Percentiles rank a stretch among this genome's conserved stretches.
Conservation (phyloP, 257 asterid species). For the Ophiorrhiza pumila region DNA sequence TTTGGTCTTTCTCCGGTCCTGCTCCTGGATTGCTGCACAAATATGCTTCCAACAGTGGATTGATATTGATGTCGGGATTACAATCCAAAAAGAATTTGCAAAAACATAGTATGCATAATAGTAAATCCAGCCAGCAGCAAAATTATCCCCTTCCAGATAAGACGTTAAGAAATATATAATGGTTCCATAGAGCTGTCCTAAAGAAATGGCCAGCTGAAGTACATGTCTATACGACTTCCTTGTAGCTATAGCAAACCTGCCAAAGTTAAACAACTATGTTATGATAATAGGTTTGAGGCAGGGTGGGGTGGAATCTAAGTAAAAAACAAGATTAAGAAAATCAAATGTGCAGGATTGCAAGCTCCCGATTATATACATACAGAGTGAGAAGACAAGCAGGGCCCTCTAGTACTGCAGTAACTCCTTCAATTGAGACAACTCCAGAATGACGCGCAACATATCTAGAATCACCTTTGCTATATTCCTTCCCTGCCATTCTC, state of each 20-base stretch:
- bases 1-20: slow-evolving; percentile 60
- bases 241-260: slow-evolving; percentile 83
- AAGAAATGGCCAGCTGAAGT: slow-evolving; percentile 75
- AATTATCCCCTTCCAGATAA: slow-evolving; percentile 77
- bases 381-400: slow-evolving; percentile 75
- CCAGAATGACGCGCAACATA: slow-evolving; percentile 72
- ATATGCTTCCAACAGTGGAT: slow-evolving; percentile 77
- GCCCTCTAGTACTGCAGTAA: slow-evolving; percentile 74
- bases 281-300: background rate
- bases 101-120: slow-evolving; percentile 61
- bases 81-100: slow-evolving; percentile 78
- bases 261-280: slow-evolving; percentile 2
- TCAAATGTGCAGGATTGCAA: background rate
- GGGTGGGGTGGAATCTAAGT: background rate
- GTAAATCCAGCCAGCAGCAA: slow-evolving; percentile 50
- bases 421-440: slow-evolving; percentile 72
- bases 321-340: background rate
- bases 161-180: slow-evolving; percentile 65
- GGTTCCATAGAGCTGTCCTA: slow-evolving; percentile 92
- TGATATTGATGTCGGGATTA: slow-evolving; percentile 59
- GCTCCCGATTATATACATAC: slow-evolving; percentile 38
- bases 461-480: slow-evolving; percentile 95
- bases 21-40: slow-evolving; percentile 49
- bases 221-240: slow-evolving; percentile 61
- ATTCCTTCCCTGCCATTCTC: slow-evolving; percentile 80